Base-by-base conservation (phyloP, 768 basidiomycete genomes). In the Amanita inopinata region DNA sequence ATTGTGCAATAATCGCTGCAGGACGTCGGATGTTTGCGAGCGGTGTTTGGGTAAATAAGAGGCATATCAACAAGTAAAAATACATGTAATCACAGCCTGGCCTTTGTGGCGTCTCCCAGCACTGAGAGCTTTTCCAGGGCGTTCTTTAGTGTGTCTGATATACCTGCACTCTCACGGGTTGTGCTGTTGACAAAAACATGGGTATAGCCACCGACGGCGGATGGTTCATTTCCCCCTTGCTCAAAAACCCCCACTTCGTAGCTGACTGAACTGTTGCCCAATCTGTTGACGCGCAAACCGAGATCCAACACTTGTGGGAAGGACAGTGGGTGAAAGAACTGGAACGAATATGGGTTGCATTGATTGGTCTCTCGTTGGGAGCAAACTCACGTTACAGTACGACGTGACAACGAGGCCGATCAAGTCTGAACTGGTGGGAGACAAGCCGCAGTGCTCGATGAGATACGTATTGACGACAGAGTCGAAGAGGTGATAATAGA, bases 361-460 rank as follows among this genome's bases (percentile, higher is more conserved):
- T n/a, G n/a, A n/a, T n/a, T n/a, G n/a, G n/a, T n/a, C n/a, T n/a
- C n/a, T n/a, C n/a, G n/a, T n/a, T n/a, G n/a, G n/a, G n/a, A n/a
- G n/a, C n/a, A n/a, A n/a, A 46, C 45, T 19, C n/a, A 74, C 79
- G 60, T 83, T 73, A 56, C 82, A 86, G 51, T 70, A 74, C 1
- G 87, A 89, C 1, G 82, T 81, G 0, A 89, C 75, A 1, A 89
- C 87, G 6, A 90, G 73, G 0, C 83, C 87, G 30, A 89, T 87
- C 20, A 66, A 62, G 0, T 66, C 58, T 0, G 79, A 73, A 8
- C 56, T 50, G 2, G 62, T 56, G 0, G 85, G 83, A 2, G 66
- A 54, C 28, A 78, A 65, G 8, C 66, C 70, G 50, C 84, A 88
- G 23, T 68, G 63, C 41, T 73, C 63, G 27, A 86, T 78, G 47